Evolutionary conservation across 805 yeast genomes (phyloP).

Genomic region (Maudiozyma turicensis): DNA sequence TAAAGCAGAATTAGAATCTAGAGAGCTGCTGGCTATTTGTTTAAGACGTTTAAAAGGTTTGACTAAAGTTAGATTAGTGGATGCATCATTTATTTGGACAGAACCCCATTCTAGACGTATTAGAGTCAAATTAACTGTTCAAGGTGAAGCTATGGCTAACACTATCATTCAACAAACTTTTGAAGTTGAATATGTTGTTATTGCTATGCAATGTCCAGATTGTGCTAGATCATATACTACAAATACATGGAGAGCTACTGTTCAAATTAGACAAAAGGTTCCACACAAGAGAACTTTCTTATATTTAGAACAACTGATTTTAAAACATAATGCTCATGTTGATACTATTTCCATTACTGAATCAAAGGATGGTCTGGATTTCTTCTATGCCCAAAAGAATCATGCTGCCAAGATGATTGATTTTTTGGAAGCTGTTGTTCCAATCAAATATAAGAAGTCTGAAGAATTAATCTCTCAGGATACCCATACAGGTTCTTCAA

Average conservation of each 20-base stretch:
- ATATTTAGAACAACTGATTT: slow-evolving; percentile 88
- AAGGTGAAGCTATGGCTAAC: slow-evolving; percentile 90
- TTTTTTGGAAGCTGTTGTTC: slow-evolving; percentile 76
- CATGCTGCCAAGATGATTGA: slow-evolving; percentile 94
- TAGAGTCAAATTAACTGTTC: slow-evolving; percentile 83
- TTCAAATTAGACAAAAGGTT: slow-evolving; percentile 96
- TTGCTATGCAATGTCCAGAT: slow-evolving; percentile 96
- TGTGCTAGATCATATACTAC: slow-evolving; percentile 96
- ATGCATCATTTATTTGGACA: slow-evolving; percentile 96
- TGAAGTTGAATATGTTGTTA: slow-evolving; percentile 87
- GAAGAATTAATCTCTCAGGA: slow-evolving; percentile 88
- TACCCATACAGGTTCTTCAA: slow-evolving; percentile 80
- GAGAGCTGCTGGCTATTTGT: slow-evolving; percentile 88
- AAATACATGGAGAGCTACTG: slow-evolving; percentile 96
- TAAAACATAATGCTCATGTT: slow-evolving; percentile 85
- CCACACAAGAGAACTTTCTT: slow-evolving; percentile 93
- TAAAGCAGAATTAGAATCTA: slow-evolving; percentile 77
- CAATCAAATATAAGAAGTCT: slow-evolving; percentile 71
- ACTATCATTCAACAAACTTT: slow-evolving; percentile 89
- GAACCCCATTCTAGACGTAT: slow-evolving; percentile 98
- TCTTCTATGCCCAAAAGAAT: slow-evolving; percentile 77
- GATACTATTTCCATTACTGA: slow-evolving; percentile 92
- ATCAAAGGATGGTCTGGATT: slow-evolving; percentile 88
- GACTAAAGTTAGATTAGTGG: slow-evolving; percentile 74
- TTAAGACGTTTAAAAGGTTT: slow-evolving; percentile 81